Evolutionary conservation across 1,284 basidiomycete genomes (phyloP), one percentile per base, ranked within the genome.

Genomic region (Trametes versicolor): DNA sequence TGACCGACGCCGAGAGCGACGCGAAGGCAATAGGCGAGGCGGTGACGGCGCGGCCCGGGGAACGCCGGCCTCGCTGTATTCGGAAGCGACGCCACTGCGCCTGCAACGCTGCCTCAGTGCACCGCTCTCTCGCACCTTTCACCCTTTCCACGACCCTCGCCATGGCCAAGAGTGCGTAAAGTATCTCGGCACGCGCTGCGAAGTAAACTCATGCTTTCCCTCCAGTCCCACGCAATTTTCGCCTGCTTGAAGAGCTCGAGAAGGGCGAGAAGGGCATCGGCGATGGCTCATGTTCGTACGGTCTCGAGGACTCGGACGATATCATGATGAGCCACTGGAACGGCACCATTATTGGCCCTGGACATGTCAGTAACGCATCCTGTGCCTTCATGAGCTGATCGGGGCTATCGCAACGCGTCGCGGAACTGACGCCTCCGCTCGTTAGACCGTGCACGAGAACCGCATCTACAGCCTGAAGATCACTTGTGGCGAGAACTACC

Each of bases 251-350:
- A 79, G 97, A 99, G 84, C 92, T 99, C 71, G 97, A 99, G 82
- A 99, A 99, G 81, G 97, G 98, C 73, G 97, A 99, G 85, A 99
- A 99, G 80, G 97, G 98, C 54, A 96, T 99, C 76, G 97, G 97
- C 69, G 97, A 99, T 82, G 97, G 97, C 64, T 95, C 93, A 41
- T 98, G 96, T 82, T 97, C 95, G 36, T 99, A 99, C 74, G 97
- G 97, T 62, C 83, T 98, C 64, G 94, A 94, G 79, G 94, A 97
- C 79, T 80, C 90, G 72, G 96, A 98, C 75, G 96, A 97, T 84
- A 91, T 96, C 79, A 85, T 94, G 82, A 99, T 99, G 97, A 94
- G 90, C 80, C 87, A 96, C 77, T 99, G 97, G 97, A 99, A 98
- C 76, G 97, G 97, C 47, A 99, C 98, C 13, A 97, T 99, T 82